phyloP scores from a whole-genome alignment of 78 protist genomes.

The Capsaspora owczarzaki region DNA sequence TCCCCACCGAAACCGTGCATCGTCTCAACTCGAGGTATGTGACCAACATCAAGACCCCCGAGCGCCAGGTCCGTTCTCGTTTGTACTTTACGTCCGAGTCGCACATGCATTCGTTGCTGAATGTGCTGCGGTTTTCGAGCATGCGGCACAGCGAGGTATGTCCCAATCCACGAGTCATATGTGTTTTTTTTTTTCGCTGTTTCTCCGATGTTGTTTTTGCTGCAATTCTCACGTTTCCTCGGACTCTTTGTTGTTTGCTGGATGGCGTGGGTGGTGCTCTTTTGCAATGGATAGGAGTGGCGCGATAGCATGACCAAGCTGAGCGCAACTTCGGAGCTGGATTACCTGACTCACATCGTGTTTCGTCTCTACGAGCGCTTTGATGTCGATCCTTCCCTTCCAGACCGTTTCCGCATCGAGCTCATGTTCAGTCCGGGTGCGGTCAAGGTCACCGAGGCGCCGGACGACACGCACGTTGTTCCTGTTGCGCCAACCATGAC shows the following conservation, averaged over 20 bases:
- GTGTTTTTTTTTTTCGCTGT: too few species aligned
- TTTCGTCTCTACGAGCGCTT: constrained; percentile 25
- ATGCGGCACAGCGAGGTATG: too few species aligned
- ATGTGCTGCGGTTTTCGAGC: constrained; percentile 31
- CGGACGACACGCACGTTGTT: too few species aligned
- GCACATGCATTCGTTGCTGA: constrained; percentile 53
- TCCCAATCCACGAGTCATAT: too few species aligned
- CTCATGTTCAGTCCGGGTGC: not conserved
- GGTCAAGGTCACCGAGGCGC: too few species aligned
- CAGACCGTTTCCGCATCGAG: not conserved
- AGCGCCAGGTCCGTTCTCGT: constrained; percentile 45
- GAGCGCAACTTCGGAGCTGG: constrained; percentile 13
- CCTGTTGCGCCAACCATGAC: too few species aligned
- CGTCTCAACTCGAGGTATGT: constrained; percentile 11
- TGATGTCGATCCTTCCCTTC: not conserved
- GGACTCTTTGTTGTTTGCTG: too few species aligned
- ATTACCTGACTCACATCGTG: constrained; percentile 52
- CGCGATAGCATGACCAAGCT: too few species aligned
- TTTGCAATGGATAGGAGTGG: too few species aligned
- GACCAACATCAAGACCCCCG: not conserved
- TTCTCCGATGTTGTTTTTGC: too few species aligned
- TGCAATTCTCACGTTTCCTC: too few species aligned
- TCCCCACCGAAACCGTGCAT: constrained; percentile 24
- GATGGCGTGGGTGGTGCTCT: too few species aligned
- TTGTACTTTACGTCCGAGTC: constrained; percentile 67